Evolutionary conservation across 306 rosid genomes (phyloP).

Genomic region (Cucumis cinereus): DNA sequence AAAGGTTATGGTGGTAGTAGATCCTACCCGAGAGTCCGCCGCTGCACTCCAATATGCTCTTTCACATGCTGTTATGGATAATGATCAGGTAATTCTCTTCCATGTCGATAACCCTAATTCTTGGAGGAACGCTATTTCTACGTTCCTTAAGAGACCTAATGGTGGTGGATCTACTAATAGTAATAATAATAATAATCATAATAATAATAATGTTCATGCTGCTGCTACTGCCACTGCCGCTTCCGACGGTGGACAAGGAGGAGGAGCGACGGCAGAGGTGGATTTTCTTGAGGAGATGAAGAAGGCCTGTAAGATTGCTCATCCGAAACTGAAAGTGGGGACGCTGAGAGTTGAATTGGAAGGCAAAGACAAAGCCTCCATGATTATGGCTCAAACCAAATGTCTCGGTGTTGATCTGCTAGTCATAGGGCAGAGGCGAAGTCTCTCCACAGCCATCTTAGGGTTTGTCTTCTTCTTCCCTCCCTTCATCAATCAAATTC

Average conservation of each 20-base stretch:
- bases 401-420: constrained; percentile 35
- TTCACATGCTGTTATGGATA: constrained; percentile 37
- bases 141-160: constrained; percentile 46
- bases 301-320: constrained; percentile 28
- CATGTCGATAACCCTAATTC: constrained; percentile 38
- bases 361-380: constrained; percentile 40
- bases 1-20: constrained; percentile 62
- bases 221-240: constrained; percentile 9
- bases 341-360: constrained; percentile 24
- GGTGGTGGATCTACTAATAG: constrained; percentile 1
- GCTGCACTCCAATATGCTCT: constrained; percentile 62
- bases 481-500: neutral
- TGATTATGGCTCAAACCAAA: constrained; percentile 32
- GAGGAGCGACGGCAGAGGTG: neutral
- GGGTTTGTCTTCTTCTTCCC: constrained; percentile 31
- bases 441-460: constrained; percentile 44
- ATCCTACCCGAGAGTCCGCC: constrained; percentile 60
- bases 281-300: constrained; percentile 70
- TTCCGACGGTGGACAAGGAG: constrained; percentile 16
- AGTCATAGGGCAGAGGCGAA: constrained; percentile 55
- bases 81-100: constrained; percentile 64
- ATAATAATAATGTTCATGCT: neutral
- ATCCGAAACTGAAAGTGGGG: constrained; percentile 32
- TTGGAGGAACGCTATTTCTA: constrained; percentile 34
- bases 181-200: too few relatives aligned